A percentile compares a stretch with the other conserved stretches of the same genome.
Evolutionary conservation across 257 asterid species (phyloP).

Genomic region (Perilla frutescens): DNA sequence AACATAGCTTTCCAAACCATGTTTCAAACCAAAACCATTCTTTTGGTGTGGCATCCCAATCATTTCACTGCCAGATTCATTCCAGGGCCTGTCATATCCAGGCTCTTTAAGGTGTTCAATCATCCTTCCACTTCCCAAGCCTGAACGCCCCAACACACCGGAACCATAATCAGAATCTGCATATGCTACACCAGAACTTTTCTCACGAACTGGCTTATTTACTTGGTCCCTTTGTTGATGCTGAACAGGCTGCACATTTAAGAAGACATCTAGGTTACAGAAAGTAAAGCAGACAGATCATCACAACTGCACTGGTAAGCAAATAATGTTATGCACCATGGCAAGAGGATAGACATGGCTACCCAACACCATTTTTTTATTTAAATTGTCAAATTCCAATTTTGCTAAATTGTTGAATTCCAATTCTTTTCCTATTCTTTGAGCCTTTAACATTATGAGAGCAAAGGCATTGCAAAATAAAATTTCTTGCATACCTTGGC

Average conservation of each 20-base stretch:
- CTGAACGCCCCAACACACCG: constrained; percentile 47
- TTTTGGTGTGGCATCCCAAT: constrained; percentile 51
- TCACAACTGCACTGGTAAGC: neutral
- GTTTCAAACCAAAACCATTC: constrained; percentile 64
- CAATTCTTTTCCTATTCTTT: neutral
- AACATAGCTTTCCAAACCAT: constrained; percentile 52
- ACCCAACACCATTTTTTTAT: constrained; percentile 2
- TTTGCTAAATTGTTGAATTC: neutral
- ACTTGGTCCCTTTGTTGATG: constrained; percentile 52
- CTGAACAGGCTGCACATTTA: constrained; percentile 57
- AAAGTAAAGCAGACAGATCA: constrained; percentile 24
- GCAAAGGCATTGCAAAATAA: constrained; percentile 10
- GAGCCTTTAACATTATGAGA: constrained; percentile 7
- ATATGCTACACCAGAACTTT: constrained; percentile 45
- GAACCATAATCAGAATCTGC: constrained; percentile 63
- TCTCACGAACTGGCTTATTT: constrained; percentile 52
- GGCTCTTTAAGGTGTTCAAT: constrained; percentile 56
- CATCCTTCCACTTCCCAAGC: constrained; percentile 49
- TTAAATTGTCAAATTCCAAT: neutral
- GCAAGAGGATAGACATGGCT: neutral
- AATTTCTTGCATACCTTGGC: constrained; percentile 49
- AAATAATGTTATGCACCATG: neutral
- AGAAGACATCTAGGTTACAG: constrained; percentile 10
- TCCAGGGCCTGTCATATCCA: constrained; percentile 64
- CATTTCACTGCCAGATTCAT: constrained; percentile 50